Base-by-base conservation (phyloP, 306 rosid species). In the Vachellia pachyceras region DNA sequence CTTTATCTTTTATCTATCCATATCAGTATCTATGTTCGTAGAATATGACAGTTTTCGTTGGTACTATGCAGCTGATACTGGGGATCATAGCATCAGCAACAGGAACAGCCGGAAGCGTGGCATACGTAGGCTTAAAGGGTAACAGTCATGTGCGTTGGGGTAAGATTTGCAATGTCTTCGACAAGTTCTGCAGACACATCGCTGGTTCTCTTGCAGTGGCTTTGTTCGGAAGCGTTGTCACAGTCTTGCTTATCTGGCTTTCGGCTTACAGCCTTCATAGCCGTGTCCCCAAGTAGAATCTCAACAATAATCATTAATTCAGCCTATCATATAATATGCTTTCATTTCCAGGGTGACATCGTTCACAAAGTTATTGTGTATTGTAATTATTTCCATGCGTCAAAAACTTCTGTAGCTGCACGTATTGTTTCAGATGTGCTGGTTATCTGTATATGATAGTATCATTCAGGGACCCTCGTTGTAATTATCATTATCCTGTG, bases 71-170 rank as follows among this genome's bases (percentile, higher is more conserved):
- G 95, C 79, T 91, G 75, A 84, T 90, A 44, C 49, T 94, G 80
- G 98, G 95, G 76, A 33, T 94, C 41, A 84, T 85, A 44, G 95
- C 92, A 42, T 86, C 98, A 8, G 98, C 95, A 75, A 87, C 92
- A 0, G 98, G 97, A 67, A 33, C 94, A 7, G 95, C 95, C 0
- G 98, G 91, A 10, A 81, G 84, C 5, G 84, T 90, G n/a, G 97
- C 91, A 14, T 90, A 94, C 55, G 4, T 89, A 1, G 95, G 95
- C 22, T 83, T 90, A 52, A 94, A 90, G 84, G 98, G 98, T 0
- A 87, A 94, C 77, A 0, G 73, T 5, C 93, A 90, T 66, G 86
- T 88, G 14, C 45, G 58, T 47, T 92, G 97, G 95, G 4, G 1
- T 7, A 89, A 92, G 88, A 69, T 90, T 50, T 92, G 97, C 78